Evolutionary conservation across 108 stramenopile species (phyloP).

Genomic region (Cyclotella sp.): DNA sequence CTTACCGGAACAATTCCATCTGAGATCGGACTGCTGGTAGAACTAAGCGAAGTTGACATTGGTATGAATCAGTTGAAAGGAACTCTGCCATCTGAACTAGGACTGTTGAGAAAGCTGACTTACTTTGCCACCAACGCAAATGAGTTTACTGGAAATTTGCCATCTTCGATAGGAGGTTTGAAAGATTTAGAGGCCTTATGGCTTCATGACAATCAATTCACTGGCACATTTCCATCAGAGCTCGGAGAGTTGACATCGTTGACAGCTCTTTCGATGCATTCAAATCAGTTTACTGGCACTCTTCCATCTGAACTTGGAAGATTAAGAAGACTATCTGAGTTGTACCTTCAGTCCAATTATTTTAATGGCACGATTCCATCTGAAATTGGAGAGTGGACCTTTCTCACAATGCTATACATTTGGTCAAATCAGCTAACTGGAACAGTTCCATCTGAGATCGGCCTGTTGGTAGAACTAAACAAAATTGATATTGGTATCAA

Average conservation of each 20-base stretch:
- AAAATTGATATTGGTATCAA: not conserved
- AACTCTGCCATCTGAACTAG: conserved; percentile 11
- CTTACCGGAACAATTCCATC: conserved; percentile 59
- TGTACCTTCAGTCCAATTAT: not conserved
- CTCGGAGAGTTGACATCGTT: not conserved
- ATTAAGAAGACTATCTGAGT: too few species aligned
- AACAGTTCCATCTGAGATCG: not conserved
- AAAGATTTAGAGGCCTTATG: not conserved
- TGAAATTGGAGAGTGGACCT: not conserved
- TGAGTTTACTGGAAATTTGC: not conserved
- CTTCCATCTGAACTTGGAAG: too few species aligned
- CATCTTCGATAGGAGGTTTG: not conserved
- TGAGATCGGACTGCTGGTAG: conserved; percentile 23
- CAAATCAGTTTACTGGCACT: too few species aligned
- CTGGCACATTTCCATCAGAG: too few species aligned
- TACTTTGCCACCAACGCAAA: not conserved
- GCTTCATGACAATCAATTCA: not conserved
- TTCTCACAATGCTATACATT: not conserved
- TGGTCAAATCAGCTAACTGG: not conserved
- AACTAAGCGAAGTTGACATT: conserved; percentile 24
- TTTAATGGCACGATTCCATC: not conserved
- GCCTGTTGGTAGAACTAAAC: not conserved
- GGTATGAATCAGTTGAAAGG: conserved; percentile 10
- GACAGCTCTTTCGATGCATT: too few species aligned
- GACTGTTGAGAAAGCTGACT: not conserved